Conservation (phyloP, 768 basidiomycete genomes). For the Tephrocybe rancida region DNA sequence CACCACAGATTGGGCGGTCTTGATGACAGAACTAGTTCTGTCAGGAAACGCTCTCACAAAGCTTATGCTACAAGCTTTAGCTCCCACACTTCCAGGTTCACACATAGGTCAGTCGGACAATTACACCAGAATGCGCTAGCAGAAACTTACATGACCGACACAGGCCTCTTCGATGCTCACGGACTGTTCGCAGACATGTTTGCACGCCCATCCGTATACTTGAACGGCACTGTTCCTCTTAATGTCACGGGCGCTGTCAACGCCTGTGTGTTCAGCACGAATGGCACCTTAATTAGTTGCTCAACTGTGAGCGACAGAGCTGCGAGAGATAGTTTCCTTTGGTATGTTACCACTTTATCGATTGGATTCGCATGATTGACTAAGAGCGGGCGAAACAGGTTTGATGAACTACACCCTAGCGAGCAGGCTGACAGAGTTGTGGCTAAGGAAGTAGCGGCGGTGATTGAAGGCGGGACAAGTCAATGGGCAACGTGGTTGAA, state of each 20-base stretch:
- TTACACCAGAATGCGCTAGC: background rate
- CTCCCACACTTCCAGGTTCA: conserved; percentile 48
- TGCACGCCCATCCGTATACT: conserved; percentile 47
- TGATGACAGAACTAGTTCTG: conserved; percentile 53
- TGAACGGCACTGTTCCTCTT: conserved; percentile 65
- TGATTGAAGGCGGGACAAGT: conserved; percentile 36
- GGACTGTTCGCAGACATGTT: conserved; percentile 62
- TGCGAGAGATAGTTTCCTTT: conserved; percentile 47
- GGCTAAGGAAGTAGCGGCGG: conserved; percentile 39
- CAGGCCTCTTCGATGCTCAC: conserved; percentile 65
- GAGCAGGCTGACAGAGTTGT: conserved; percentile 36
- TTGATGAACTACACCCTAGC: conserved; percentile 37
- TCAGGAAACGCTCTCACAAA: conserved; percentile 55
- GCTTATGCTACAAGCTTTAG: conserved; percentile 51
- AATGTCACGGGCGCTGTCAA: conserved; percentile 57
- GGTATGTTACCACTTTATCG: conserved; percentile 30
- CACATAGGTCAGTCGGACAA: conserved; percentile 49
- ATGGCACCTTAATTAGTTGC: conserved; percentile 18
- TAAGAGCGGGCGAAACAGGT: conserved; percentile 19
- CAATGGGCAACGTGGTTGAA: conserved; percentile 43
- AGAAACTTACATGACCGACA: background rate
- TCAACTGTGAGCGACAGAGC: conserved; percentile 24
- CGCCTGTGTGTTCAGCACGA: conserved; percentile 42
- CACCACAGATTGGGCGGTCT: conserved; percentile 57
- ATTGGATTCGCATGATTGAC: background rate